These are phyloP conservation scores for Glebionis coronaria DNA, from an alignment of 129 eudicot genomes.

Conservation along the genomic window DNA sequence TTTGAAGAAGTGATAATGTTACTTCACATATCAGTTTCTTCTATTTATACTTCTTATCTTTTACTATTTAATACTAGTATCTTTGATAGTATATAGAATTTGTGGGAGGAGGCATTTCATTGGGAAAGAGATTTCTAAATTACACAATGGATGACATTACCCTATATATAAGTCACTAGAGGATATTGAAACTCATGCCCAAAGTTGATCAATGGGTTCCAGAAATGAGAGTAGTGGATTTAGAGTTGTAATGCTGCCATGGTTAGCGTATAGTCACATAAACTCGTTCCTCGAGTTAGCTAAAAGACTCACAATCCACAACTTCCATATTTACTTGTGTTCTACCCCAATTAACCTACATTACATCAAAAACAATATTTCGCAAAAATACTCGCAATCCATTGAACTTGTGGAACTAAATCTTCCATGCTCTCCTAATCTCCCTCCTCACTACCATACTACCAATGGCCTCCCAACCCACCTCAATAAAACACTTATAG, in stretches of 20 bases:
- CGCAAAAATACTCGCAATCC: background rate
- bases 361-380: conserved; percentile 16
- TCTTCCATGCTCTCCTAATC: conserved; percentile 31
- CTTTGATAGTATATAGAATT: too few relatives aligned
- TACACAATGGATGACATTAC: too few relatives aligned
- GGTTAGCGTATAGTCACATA: conserved; percentile 51
- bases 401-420: conserved; percentile 35
- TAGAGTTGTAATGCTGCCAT: conserved; percentile 42
- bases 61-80: too few relatives aligned
- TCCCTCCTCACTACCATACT: conserved; percentile 46
- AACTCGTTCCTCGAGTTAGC: conserved; percentile 43
- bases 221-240: background rate
- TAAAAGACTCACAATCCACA: conserved; percentile 24
- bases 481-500: conserved; percentile 27
- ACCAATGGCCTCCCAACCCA: conserved; percentile 48
- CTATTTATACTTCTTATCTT: too few relatives aligned
- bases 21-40: too few relatives aligned
- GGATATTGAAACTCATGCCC: background rate
- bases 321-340: conserved; percentile 26
- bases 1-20: too few relatives aligned
- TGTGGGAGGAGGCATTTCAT: too few relatives aligned
- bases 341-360: conserved; percentile 31
- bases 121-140: too few relatives aligned
- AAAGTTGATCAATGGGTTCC: background rate
- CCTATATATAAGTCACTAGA: too few relatives aligned